Percentiles rank a stretch among this genome's conserved stretches.
phyloP scores from a whole-genome alignment of 352 stramenopile species.

The Phytophthora sp. region DNA sequence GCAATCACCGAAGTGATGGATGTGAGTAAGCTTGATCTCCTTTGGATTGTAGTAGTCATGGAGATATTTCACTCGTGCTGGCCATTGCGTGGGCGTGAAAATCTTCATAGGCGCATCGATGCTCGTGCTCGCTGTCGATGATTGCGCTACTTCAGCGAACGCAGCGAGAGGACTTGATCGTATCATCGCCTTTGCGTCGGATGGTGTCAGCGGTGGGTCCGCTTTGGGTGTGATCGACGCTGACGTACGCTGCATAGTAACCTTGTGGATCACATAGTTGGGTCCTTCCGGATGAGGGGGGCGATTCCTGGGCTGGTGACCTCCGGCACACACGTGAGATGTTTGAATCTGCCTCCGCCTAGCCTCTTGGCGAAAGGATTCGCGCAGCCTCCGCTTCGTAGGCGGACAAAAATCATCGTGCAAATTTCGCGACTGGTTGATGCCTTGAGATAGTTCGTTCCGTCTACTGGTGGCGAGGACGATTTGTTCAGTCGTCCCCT shows the following conservation, averaged over 20 bases:
- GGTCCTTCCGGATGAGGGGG: background rate
- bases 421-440: background rate
- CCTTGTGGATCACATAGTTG: background rate
- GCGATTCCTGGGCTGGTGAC: background rate
- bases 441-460: background rate
- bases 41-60: constrained; percentile 1
- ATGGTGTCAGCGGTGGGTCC: background rate
- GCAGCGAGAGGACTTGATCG: background rate
- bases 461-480: background rate
- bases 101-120: background rate
- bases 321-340: too few species aligned
- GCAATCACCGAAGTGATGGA: background rate
- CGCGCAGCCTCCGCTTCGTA: background rate
- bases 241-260: background rate
- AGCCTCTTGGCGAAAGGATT: too few species aligned
- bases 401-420: background rate
- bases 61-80: background rate
- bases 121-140: background rate
- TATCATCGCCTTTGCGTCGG: background rate
- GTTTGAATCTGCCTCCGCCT: too few species aligned
- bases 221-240: background rate
- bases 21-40: background rate
- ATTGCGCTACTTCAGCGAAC: background rate
- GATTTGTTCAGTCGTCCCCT: too few species aligned
- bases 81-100: background rate